These are phyloP conservation scores for Botrytis elliptica DNA, from an alignment of 2,329 filamentous ascomycete species.

Conservation along the genomic window DNA sequence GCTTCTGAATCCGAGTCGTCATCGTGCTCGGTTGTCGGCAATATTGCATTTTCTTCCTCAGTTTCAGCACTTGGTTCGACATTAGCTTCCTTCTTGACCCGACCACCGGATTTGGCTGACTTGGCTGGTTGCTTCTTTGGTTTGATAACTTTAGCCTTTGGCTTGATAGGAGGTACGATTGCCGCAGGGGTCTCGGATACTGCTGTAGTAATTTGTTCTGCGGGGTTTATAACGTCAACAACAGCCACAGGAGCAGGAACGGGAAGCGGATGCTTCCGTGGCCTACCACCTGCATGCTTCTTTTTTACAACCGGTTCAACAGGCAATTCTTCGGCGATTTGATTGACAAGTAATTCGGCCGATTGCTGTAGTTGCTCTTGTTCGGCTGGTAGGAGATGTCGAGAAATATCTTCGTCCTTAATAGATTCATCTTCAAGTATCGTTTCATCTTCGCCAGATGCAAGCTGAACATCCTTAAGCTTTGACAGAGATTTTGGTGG, in stretches of 20 bases:
- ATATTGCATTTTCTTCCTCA: constrained; percentile 28
- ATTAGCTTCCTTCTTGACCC: constrained; percentile 25
- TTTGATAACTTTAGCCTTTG: constrained; percentile 21
- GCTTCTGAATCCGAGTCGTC: constrained; percentile 25
- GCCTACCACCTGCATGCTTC: constrained; percentile 29
- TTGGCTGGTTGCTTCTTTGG: constrained; percentile 25
- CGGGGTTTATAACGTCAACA: constrained; percentile 10
- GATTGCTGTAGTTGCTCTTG: constrained; percentile 33
- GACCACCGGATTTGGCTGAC: constrained; percentile 22
- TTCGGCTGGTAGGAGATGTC: constrained; percentile 29
- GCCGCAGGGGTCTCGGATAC: not conserved
- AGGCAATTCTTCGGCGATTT: constrained; percentile 22
- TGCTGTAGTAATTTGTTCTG: constrained; percentile 11
- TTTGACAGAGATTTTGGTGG: constrained; percentile 37
- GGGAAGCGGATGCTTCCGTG: constrained; percentile 25
- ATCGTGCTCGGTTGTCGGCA: constrained; percentile 33
- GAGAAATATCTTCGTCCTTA: constrained; percentile 21
- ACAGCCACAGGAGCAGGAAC: constrained; percentile 10
- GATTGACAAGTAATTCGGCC: constrained; percentile 31
- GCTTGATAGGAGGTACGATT: constrained; percentile 20
- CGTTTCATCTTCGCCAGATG: constrained; percentile 24
- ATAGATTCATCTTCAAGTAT: constrained; percentile 18
- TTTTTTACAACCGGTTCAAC: constrained; percentile 24
- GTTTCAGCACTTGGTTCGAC: constrained; percentile 16
- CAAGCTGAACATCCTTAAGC: constrained; percentile 31